These are phyloP conservation scores for Andalucia godoyi DNA, from an alignment of 78 protist genomes.

Conservation along the genomic window DNA sequence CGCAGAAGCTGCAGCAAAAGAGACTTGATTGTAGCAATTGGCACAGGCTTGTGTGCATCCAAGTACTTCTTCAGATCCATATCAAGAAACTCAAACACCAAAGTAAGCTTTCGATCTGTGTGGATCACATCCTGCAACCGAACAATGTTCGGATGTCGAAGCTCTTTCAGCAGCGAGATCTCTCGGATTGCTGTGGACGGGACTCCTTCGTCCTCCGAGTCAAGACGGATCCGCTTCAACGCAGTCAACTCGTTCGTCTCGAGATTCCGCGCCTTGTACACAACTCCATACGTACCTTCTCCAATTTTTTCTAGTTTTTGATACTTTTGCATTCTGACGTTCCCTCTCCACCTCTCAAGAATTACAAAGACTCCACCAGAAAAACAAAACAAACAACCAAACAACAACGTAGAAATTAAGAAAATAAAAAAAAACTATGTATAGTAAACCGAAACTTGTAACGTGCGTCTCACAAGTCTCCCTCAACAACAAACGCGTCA, in stretches of 20 bases:
- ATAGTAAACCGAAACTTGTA: too few relatives aligned
- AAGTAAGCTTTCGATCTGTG: constrained; percentile 55
- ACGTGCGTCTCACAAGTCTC: too few relatives aligned
- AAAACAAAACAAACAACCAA: too few relatives aligned
- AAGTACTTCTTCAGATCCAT: constrained; percentile 88
- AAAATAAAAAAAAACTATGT: too few relatives aligned
- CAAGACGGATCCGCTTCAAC: constrained; percentile 42
- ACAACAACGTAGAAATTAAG: too few relatives aligned
- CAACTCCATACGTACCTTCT: constrained; percentile 21
- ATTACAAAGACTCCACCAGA: too few relatives aligned
- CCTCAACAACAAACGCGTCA: too few relatives aligned
- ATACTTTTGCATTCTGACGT: too few relatives aligned
- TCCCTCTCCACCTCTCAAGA: too few relatives aligned
- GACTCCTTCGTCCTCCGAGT: constrained; percentile 88
- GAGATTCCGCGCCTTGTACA: constrained; percentile 8
- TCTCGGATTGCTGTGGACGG: constrained; percentile 97
- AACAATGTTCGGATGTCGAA: constrained; percentile 88
- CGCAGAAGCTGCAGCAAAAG: constrained; percentile 78
- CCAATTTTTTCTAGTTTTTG: constrained; percentile 24
- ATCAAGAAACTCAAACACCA: constrained; percentile 97
- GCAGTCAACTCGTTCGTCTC: constrained; percentile 8
- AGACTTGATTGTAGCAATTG: constrained; percentile 1
- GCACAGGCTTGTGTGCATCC: constrained; percentile 24
- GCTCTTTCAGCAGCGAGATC: constrained; percentile 86
- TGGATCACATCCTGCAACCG: neutral